phyloP scores from a whole-genome alignment of 1,284 basidiomycete species.

The Trichosporon sp. region DNA sequence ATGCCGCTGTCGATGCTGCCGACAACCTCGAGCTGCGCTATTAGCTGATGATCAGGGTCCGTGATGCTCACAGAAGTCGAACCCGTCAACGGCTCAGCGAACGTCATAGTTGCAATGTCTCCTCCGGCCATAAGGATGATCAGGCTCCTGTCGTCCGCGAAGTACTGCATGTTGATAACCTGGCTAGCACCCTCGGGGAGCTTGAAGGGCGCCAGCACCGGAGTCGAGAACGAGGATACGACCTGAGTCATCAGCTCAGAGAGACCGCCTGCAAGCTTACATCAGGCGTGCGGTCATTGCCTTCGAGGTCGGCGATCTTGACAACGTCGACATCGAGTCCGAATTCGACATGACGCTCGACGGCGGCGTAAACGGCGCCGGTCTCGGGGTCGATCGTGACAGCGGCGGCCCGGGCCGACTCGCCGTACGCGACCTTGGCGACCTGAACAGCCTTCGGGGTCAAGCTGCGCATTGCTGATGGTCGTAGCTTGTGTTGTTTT shows the following conservation, averaged over 20 bases:
- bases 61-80: conserved; percentile 44
- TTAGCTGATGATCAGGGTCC: conserved; percentile 31
- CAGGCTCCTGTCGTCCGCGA: conserved; percentile 68
- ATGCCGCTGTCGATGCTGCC: conserved; percentile 86
- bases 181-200: conserved; percentile 54
- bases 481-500: conserved; percentile 15
- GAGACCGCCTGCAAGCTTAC: not conserved
- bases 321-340: conserved; percentile 67
- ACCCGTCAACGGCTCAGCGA: conserved; percentile 62
- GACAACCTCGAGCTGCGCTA: conserved; percentile 67
- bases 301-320: conserved; percentile 35
- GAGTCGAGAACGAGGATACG: conserved; percentile 42
- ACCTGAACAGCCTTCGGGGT: conserved; percentile 37
- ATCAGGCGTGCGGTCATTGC: conserved; percentile 25
- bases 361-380: conserved; percentile 63
- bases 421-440: conserved; percentile 11
- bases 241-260: conserved; percentile 29
- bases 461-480: conserved; percentile 39
- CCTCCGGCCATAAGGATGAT: conserved; percentile 70
- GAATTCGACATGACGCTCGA: conserved; percentile 62
- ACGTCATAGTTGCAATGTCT: conserved; percentile 70
- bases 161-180: conserved; percentile 66
- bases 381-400: conserved; percentile 67
- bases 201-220: conserved; percentile 43
- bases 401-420: conserved; percentile 24